phyloP scores from a whole-genome alignment of 495 filamentous ascomycete species.

The Ascodesmis nigricans region DNA sequence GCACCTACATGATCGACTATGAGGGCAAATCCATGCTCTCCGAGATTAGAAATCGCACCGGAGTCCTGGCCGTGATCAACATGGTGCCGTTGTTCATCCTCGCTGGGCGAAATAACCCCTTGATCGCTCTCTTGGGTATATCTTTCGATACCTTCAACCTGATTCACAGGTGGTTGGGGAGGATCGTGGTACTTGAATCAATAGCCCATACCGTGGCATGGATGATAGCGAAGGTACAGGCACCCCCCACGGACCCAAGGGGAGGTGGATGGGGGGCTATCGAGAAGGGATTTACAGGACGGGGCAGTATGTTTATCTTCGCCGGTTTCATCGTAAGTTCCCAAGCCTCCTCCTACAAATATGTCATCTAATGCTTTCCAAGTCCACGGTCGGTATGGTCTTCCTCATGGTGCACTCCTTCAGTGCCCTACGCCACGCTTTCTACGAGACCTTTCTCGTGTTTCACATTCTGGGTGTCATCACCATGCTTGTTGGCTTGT shows the following conservation, averaged over 20 bases:
- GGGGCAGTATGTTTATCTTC: slow-evolving; percentile 23
- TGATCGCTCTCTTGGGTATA: slow-evolving; percentile 62
- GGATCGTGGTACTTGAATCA: slow-evolving; percentile 57
- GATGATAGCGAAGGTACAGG: slow-evolving; percentile 17
- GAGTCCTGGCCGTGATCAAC: slow-evolving; percentile 62
- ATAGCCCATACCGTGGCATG: slow-evolving; percentile 56
- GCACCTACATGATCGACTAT: slow-evolving; percentile 47
- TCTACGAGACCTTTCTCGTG: slow-evolving; percentile 69
- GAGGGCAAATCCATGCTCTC: slow-evolving; percentile 32
- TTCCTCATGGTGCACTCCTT: slow-evolving; percentile 47
- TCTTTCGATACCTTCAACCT: slow-evolving; percentile 96
- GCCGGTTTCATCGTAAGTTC: slow-evolving; percentile 35
- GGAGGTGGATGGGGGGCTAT: slow-evolving; percentile 28
- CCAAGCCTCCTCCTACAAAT: background rate
- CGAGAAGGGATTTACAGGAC: too few species aligned
- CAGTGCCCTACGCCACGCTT: slow-evolving; percentile 64
- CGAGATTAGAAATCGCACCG: slow-evolving; percentile 62
- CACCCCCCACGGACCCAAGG: too few species aligned
- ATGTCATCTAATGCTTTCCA: slow-evolving; percentile 9
- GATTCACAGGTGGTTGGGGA: slow-evolving; percentile 84
- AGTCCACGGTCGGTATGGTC: slow-evolving; percentile 33
- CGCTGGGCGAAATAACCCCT: slow-evolving; percentile 75
- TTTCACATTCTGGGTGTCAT: slow-evolving; percentile 50
- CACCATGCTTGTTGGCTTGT: slow-evolving; percentile 42
- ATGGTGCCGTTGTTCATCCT: slow-evolving; percentile 81